A percentile compares a stretch with the other conserved stretches of the same genome.
Conservation (phyloP, 495 filamentous ascomycete genomes). For the Durotheca rogersii region DNA sequence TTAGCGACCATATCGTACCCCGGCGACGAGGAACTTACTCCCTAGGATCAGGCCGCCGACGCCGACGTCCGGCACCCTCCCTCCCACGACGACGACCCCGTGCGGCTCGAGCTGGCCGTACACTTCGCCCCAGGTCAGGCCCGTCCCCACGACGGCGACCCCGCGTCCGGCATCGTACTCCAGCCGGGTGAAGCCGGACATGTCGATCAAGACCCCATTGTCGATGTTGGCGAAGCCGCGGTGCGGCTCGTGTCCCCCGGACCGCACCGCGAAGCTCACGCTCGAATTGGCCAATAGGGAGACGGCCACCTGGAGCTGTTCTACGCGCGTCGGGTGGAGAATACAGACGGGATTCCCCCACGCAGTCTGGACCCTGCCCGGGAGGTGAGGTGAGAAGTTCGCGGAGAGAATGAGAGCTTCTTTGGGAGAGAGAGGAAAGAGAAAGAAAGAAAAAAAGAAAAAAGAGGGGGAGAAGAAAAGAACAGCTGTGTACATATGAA, state of each 20-base stretch:
- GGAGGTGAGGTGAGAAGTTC: too few relatives aligned
- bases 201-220: neutral
- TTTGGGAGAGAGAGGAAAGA: too few relatives aligned
- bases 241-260: neutral
- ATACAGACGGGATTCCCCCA: neutral
- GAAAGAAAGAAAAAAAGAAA: too few relatives aligned
- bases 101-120: neutral
- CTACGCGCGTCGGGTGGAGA: neutral
- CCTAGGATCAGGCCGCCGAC: slow-evolving; percentile 47
- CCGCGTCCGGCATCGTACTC: neutral
- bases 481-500: too few relatives aligned
- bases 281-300: neutral
- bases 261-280: slow-evolving; percentile 1
- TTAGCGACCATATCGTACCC: neutral
- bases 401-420: too few relatives aligned
- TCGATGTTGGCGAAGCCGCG: neutral
- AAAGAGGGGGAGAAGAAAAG: too few relatives aligned
- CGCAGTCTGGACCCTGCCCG: too few relatives aligned
- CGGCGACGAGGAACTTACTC: slow-evolving; percentile 8
- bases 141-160: neutral
- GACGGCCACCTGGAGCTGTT: neutral
- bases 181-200: neutral
- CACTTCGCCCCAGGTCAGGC: neutral
- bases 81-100: neutral
- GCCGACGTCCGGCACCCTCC: slow-evolving; percentile 36